Evolutionary conservation across 2,329 filamentous ascomycete species (phyloP).

Genomic region (Endoconidiophora polonica): DNA sequence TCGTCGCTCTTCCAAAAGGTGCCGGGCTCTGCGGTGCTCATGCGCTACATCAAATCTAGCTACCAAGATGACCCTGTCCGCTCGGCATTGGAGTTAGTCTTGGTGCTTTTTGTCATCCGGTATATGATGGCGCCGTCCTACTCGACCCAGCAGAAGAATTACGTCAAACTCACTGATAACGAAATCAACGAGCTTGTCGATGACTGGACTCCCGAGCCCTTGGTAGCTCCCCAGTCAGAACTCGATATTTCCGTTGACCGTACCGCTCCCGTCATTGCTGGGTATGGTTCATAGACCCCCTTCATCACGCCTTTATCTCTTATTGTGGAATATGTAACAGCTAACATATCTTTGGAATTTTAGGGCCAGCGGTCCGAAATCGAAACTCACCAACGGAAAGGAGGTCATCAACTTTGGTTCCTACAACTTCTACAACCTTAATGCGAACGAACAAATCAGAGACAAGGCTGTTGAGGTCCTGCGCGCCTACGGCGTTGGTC

Average conservation of each 20-base stretch:
- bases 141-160: conserved; percentile 76
- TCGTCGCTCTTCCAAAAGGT: conserved; percentile 66
- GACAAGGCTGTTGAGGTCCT: conserved; percentile 90
- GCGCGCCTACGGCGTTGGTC: conserved; percentile 88
- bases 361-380: conserved; percentile 77
- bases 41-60: conserved; percentile 90
- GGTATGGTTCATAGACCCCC: conserved; percentile 31
- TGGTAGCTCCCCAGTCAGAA: conserved; percentile 56
- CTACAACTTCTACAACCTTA: conserved; percentile 97
- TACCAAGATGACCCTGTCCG: conserved; percentile 96
- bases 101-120: conserved; percentile 88
- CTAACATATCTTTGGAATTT: conserved; percentile 2
- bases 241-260: conserved; percentile 73
- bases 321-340: background rate
- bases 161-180: conserved; percentile 79
- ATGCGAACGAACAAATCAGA: conserved; percentile 78
- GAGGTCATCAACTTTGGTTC: conserved; percentile 88
- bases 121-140: conserved; percentile 88
- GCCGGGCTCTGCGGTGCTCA: conserved; percentile 82
- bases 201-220: conserved; percentile 88
- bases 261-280: conserved; percentile 71
- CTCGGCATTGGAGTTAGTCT: conserved; percentile 78
- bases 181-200: conserved; percentile 95
- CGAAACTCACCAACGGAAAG: conserved; percentile 72
- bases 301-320: background rate